Evolutionary conservation across 2,329 filamentous ascomycete species (phyloP), one percentile per base, ranked within the genome.

Genomic region (Penicillium digitatum): DNA sequence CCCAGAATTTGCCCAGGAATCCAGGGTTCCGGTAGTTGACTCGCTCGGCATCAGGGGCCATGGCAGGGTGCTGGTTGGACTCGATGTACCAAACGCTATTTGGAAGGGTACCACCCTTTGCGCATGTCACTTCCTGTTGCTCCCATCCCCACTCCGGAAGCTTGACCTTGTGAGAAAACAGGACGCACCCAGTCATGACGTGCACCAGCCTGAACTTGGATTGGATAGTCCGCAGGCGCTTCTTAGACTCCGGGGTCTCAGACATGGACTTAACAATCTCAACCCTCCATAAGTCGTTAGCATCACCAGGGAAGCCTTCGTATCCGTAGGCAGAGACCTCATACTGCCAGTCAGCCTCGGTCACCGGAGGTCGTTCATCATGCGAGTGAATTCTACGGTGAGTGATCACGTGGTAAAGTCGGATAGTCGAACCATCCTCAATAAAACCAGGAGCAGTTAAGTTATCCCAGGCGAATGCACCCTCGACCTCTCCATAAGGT

Each of bases 131-230:
- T 75, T 99, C 94, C 74, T 99, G 94, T 74, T 99, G 94, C 74
- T 97, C 94, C 49, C 88, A 99, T 44, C 89, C 94, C 94, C 94
- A 99, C 3, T 95, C 91, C 3, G 94, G 94, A 55, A 99, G 86
- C 79, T 99, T 99, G 72, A 97, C 92, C 79, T 96, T 97, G 82
- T 99, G 94, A 0, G 93, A 97, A 80, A 99, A 99, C 24, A 99
- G 81, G 12, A 87, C 89, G 70, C 94, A 99, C 44, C 93, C 92
- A 60, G 91, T 96, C 94, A 99, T 97, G 71, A 96, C 78, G 70
- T 99, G 94, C 32, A 97, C 83, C 42, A 99, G 87, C 70, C 86
- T 88, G 79, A 99, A 99, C 78, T 97, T 97, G 66, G 91, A 91
- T 76, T 99, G 87, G 61, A 99, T 97, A 27, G 94, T 96, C 56